Evolutionary conservation across 768 basidiomycete species (phyloP).

Genomic region (Tylopilus subfusipes): DNA sequence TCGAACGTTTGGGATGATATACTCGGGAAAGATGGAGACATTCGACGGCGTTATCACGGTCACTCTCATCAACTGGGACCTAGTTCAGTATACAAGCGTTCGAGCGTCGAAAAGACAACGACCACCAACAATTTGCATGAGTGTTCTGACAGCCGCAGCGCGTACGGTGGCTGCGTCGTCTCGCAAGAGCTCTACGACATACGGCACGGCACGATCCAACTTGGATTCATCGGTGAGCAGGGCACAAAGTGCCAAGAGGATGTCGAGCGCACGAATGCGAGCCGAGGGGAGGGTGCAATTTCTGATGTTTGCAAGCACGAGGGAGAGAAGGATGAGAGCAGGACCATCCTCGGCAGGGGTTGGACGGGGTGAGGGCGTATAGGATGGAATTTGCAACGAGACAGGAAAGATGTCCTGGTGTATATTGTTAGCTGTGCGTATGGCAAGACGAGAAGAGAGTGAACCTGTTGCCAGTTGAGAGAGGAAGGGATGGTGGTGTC

Average conservation of each 20-base stretch:
- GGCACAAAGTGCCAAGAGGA: constrained; percentile 75
- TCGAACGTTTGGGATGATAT: constrained; percentile 87
- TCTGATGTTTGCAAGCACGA: constrained; percentile 85
- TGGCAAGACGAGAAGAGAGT: background rate
- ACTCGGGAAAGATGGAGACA: constrained; percentile 84
- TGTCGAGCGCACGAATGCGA: constrained; percentile 79
- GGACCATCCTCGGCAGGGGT: constrained; percentile 80
- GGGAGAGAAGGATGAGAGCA: constrained; percentile 80
- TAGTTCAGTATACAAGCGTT: constrained; percentile 17
- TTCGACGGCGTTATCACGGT: constrained; percentile 65
- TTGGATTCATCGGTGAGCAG: constrained; percentile 94
- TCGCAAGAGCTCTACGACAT: constrained; percentile 81
- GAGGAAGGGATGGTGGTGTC: constrained; percentile 30
- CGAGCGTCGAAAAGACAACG: background rate
- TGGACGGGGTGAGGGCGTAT: constrained; percentile 35
- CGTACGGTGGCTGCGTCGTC: constrained; percentile 85
- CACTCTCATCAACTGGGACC: constrained; percentile 53
- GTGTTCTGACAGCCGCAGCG: constrained; percentile 68
- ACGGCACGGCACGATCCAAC: constrained; percentile 89
- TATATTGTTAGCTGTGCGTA: constrained; percentile 3
- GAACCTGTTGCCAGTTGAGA: constrained; percentile 61
- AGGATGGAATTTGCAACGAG: constrained; percentile 63
- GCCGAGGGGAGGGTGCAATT: constrained; percentile 85
- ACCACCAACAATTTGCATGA: constrained; percentile 75
- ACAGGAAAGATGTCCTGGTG: constrained; percentile 74